Evolutionary conservation across 768 basidiomycete genomes (phyloP).

Genomic region (Suillus subluteus): DNA sequence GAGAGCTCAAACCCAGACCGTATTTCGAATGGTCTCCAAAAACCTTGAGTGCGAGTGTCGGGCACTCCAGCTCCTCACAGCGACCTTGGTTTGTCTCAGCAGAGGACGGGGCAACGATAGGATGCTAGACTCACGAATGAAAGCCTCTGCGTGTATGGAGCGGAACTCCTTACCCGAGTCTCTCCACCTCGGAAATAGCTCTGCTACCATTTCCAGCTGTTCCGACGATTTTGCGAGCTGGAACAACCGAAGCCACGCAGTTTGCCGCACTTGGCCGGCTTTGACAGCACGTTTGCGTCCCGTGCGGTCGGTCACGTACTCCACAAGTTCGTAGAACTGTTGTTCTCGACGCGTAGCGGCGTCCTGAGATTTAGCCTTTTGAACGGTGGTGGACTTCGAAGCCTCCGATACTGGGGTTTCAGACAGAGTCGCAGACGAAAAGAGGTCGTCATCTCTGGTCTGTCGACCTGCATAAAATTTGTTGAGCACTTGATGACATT

Average conservation of each 20-base stretch:
- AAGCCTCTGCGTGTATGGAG: constrained; percentile 45
- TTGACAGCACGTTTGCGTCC: constrained; percentile 33
- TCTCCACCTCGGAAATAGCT: constrained; percentile 54
- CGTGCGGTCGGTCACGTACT: constrained; percentile 34
- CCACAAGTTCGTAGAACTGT: constrained; percentile 25
- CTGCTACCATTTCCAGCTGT: constrained; percentile 50
- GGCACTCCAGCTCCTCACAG: constrained; percentile 59
- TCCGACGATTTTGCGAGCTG: constrained; percentile 52
- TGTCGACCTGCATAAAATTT: constrained; percentile 21
- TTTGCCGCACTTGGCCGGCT: constrained; percentile 43
- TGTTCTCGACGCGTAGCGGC: constrained; percentile 20
- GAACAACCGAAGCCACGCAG: constrained; percentile 55
- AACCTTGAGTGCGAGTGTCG: constrained; percentile 58
- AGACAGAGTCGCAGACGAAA: constrained; percentile 16
- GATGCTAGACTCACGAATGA: constrained; percentile 53
- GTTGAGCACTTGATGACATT: not conserved
- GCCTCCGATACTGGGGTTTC: not conserved
- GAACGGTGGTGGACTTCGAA: not conserved
- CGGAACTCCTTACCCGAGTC: constrained; percentile 46
- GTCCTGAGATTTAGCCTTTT: not conserved
- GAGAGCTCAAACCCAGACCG: constrained; percentile 50
- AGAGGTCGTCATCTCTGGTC: constrained; percentile 17
- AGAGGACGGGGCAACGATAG: not conserved
- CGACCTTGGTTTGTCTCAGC: constrained; percentile 48
- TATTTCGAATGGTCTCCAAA: constrained; percentile 68